Conservation (phyloP, 441 rosid genomes). For the Biscutella laevigata region DNA sequence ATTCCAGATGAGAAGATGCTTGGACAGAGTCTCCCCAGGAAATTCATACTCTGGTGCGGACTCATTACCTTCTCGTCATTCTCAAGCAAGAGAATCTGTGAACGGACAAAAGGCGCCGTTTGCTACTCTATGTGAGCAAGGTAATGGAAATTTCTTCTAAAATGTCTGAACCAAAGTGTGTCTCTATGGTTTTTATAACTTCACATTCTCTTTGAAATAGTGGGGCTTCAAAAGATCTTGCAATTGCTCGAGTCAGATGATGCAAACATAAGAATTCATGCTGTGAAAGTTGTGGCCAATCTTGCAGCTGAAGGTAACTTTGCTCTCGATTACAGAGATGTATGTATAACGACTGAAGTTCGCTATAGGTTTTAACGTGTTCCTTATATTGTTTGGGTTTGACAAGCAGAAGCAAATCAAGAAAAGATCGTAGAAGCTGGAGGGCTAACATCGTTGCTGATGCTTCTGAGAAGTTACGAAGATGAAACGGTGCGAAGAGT, state of each 20-base stretch:
- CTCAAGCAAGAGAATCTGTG: conserved; percentile 45
- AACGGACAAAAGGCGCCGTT: conserved; percentile 66
- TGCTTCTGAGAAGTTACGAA: conserved; percentile 89
- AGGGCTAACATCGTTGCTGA: conserved; percentile 82
- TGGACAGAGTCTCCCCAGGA: conserved; percentile 52
- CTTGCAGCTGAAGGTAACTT: conserved; percentile 93
- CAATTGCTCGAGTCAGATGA: conserved; percentile 87
- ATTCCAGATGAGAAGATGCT: conserved; percentile 57
- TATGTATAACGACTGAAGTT: conserved; percentile 1
- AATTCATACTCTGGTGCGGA: conserved; percentile 48
- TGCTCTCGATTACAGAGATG: background rate
- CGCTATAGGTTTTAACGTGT: background rate
- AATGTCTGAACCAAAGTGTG: conserved; percentile 4
- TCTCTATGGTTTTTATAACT: conserved; percentile 18
- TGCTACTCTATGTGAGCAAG: conserved; percentile 79
- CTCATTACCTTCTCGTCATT: conserved; percentile 46
- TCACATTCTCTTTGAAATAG: conserved; percentile 37
- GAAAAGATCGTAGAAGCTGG: conserved; percentile 95
- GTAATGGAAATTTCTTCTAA: conserved; percentile 28
- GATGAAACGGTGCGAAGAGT: conserved; percentile 95
- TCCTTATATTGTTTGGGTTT: background rate
- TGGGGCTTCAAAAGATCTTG: conserved; percentile 85
- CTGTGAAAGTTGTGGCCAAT: conserved; percentile 96
- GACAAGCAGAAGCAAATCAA: conserved; percentile 74
- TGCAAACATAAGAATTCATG: conserved; percentile 83